phyloP scores from a whole-genome alignment of 2,329 filamentous ascomycete genomes.

The Verticillium dahliae region DNA sequence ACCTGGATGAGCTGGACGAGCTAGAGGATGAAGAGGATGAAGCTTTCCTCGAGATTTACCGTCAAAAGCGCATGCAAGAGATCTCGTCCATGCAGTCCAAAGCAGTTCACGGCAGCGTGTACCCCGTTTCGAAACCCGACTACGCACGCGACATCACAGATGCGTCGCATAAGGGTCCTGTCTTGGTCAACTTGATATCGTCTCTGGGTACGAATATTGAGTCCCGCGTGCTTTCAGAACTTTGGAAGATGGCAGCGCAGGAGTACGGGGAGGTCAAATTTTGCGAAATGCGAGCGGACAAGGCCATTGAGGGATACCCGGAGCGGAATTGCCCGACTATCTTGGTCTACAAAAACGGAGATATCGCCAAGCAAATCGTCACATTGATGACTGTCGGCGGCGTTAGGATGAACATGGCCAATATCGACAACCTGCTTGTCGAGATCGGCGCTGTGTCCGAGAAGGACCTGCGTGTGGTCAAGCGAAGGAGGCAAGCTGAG shows the following conservation, averaged over 20 bases:
- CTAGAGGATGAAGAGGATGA: slow-evolving; percentile 96
- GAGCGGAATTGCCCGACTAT: slow-evolving; percentile 94
- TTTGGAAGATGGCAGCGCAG: slow-evolving; percentile 77
- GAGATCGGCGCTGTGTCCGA: slow-evolving; percentile 74
- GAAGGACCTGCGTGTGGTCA: slow-evolving; percentile 70
- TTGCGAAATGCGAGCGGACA: slow-evolving; percentile 84
- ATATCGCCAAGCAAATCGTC: slow-evolving; percentile 89
- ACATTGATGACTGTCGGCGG: slow-evolving; percentile 77
- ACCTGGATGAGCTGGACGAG: slow-evolving; percentile 86
- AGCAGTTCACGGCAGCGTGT: slow-evolving; percentile 81
- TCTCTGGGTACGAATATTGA: slow-evolving; percentile 75
- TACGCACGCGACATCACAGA: slow-evolving; percentile 90
- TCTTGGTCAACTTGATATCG: slow-evolving; percentile 77
- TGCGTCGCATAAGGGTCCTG: slow-evolving; percentile 62
- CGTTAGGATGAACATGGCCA: slow-evolving; percentile 59
- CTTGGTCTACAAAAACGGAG: slow-evolving; percentile 82
- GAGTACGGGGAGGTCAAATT: slow-evolving; percentile 96
- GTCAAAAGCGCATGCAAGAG: slow-evolving; percentile 81
- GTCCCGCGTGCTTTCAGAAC: slow-evolving; percentile 72
- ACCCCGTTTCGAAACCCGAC: slow-evolving; percentile 89
- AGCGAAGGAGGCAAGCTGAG: slow-evolving; percentile 52
- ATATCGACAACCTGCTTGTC: slow-evolving; percentile 76
- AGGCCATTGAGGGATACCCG: slow-evolving; percentile 95
- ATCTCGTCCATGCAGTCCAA: slow-evolving; percentile 68
- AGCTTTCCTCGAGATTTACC: slow-evolving; percentile 79